Conservation (phyloP, 75 land plant genomes). For the Chamaecyparis obtusa region DNA sequence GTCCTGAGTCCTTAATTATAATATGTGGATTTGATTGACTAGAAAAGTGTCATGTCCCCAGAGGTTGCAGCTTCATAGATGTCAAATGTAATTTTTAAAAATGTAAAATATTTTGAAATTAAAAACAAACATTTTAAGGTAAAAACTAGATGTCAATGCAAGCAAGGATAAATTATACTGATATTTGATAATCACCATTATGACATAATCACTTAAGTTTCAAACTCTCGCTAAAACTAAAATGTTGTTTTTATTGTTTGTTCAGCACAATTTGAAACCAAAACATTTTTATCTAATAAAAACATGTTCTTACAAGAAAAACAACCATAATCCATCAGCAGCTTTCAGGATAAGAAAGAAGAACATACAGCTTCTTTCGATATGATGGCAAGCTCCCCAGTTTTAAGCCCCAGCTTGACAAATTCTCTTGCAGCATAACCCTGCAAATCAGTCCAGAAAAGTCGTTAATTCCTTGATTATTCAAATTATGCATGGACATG, state of each 20-base stretch:
- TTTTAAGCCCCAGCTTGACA: conserved; percentile 65
- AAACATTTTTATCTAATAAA: neutral
- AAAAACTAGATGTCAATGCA: too few relatives aligned
- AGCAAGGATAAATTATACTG: too few relatives aligned
- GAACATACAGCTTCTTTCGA: conserved; percentile 88
- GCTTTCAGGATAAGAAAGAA: neutral
- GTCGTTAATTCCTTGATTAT: neutral
- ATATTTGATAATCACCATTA: too few relatives aligned
- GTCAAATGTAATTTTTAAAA: too few relatives aligned
- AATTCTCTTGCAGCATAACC: conserved; percentile 99
- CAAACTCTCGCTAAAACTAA: too few relatives aligned
- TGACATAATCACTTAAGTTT: too few relatives aligned
- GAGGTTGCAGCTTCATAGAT: too few relatives aligned
- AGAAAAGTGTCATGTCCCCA: too few relatives aligned
- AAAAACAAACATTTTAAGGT: too few relatives aligned
- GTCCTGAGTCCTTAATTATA: too few relatives aligned
- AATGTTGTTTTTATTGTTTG: neutral
- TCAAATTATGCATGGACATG: neutral
- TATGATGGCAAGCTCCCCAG: conserved; percentile 93
- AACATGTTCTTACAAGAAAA: neutral
- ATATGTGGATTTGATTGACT: too few relatives aligned
- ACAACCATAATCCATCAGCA: conserved; percentile 9
- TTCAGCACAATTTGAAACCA: neutral
- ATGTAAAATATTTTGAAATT: too few relatives aligned
- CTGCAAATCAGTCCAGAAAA: conserved; percentile 26